Base-by-base conservation (phyloP, 768 basidiomycete genomes). In the Pisolithus tinctorius region DNA sequence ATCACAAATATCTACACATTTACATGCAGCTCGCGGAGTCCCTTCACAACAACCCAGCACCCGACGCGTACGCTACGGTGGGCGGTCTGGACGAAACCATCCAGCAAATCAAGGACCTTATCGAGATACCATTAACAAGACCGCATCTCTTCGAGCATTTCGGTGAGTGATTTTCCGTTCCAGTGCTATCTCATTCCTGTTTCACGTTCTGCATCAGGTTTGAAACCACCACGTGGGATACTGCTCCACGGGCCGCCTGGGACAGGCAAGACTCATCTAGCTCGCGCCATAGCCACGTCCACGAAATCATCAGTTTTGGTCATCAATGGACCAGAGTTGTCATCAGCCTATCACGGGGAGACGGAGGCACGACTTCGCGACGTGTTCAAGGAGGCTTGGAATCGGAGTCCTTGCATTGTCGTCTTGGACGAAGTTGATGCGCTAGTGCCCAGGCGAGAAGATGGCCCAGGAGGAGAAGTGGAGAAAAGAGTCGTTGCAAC, bases 351-450 rank as follows among this genome's bases (percentile, higher is more conserved):
- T 62, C 96, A 98, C 62, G 96, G 96, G 40, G 96, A 99, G 72
- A 96, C 93, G 1, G 96, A 99, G 63, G 83, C 88, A 0, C 83
- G 84, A 55, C 74, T 99, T 34, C 83, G 96, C 17, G 88, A 88
- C 25, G 86, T 98, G 4, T 99, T 98, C 65, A 79, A 77, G 39
- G 84, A 92, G 58, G 96, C 96, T 1, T 79, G 82, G 50, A 72
- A 75, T 31, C 81, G 84, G 59, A 86, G 85, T 50, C 94, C 95
- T 0, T 95, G 91, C 58, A 93, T 99, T 58, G 82, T 99, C 44
- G 87, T 99, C 25, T 70, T 99, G 31, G 96, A 99, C 58, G 96
- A 99, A 69, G 83, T 99, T 1, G 96, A 99, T 58, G 94, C 96
- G 0, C 70, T 99, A 11, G 95, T 90, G 51, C 96, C 96, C 2